A percentile compares a stretch with the other conserved stretches of the same genome.
Conservation (phyloP, 2,329 filamentous ascomycete genomes). For the Colletotrichum somersetense region DNA sequence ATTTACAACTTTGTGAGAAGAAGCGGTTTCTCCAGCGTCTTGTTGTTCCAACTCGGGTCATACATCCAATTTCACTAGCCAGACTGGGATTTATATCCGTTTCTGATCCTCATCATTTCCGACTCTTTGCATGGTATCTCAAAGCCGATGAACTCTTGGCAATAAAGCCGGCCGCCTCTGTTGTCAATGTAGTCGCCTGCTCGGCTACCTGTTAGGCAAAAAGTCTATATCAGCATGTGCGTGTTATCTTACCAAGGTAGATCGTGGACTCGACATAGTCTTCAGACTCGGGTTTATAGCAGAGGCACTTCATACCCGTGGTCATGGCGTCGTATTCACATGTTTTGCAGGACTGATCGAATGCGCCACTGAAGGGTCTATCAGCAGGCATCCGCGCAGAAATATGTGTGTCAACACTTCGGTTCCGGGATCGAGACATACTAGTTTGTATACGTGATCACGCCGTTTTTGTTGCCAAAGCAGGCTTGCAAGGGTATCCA, state of each 20-base stretch:
- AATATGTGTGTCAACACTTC: not conserved
- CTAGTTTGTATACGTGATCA: not conserved
- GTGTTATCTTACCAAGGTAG: not conserved
- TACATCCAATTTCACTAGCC: not conserved
- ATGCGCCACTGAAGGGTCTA: not conserved
- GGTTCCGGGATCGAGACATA: not conserved
- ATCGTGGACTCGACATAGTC: not conserved
- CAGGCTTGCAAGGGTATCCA: constrained; percentile 9
- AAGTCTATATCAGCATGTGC: no score
- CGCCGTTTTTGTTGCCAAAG: not conserved
- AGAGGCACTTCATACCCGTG: not conserved
- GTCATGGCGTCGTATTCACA: not conserved
- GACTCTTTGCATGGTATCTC: not conserved
- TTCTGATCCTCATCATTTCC: not conserved
- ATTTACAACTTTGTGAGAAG: not conserved
- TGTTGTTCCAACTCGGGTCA: not conserved
- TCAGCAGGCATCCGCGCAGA: not conserved
- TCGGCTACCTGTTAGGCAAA: not conserved
- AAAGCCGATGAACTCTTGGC: not conserved
- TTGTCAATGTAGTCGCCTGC: not conserved
- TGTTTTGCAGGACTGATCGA: not conserved
- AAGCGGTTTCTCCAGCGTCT: not conserved
- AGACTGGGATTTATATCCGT: no score
- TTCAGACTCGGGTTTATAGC: not conserved
- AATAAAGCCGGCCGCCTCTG: not conserved